phyloP scores from a whole-genome alignment of 2,329 filamentous ascomycete species.

The Cryphonectria naterciae region DNA sequence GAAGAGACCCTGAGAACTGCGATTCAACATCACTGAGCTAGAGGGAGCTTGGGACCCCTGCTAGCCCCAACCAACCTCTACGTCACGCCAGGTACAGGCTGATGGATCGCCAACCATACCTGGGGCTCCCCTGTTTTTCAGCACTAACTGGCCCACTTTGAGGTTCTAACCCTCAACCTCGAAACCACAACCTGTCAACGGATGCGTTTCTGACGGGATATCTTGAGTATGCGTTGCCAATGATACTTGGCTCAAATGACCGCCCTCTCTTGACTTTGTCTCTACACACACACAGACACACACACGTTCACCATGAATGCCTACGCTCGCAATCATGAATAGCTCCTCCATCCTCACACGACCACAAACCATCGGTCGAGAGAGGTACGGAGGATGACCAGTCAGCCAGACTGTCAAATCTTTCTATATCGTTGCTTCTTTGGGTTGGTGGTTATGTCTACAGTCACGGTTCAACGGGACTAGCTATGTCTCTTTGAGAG shows the following conservation, averaged over 20 bases:
- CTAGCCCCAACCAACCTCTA: neutral
- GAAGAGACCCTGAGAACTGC: neutral
- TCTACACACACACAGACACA: neutral
- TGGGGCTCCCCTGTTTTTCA: neutral
- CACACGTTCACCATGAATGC: neutral
- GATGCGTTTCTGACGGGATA: neutral
- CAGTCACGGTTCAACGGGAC: neutral
- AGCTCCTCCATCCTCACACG: neutral
- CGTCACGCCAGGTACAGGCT: neutral
- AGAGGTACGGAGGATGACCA: neutral
- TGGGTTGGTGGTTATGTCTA: neutral
- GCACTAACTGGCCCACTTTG: neutral
- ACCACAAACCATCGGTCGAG: neutral
- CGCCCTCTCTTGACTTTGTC: neutral
- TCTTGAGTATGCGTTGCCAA: neutral
- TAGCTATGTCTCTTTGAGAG: neutral
- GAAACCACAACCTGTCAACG: neutral
- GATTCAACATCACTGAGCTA: neutral
- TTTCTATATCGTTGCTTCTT: neutral
- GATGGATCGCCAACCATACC: neutral
- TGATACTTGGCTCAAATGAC: neutral
- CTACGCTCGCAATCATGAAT: neutral
- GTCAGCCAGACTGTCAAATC: neutral
- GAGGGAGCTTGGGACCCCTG: neutral
- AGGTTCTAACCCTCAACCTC: neutral